phyloP scores from a whole-genome alignment of 306 rosid genomes.

The Ammopiptanthus mongolicus region DNA sequence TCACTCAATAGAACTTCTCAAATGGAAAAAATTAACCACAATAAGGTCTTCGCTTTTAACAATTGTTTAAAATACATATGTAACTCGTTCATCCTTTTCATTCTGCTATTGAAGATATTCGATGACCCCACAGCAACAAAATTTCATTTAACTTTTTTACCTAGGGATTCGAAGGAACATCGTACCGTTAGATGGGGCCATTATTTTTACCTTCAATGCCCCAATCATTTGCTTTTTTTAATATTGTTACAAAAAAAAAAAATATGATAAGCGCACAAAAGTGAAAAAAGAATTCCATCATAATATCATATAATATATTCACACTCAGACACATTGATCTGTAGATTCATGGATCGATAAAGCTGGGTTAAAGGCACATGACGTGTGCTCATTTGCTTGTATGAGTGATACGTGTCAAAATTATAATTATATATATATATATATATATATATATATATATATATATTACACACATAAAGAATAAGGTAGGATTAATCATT shows the following conservation, averaged over 20 bases:
- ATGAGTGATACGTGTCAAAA: too few relatives aligned
- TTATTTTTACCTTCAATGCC: constrained; percentile 24
- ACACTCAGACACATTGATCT: not conserved
- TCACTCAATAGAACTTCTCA: not conserved
- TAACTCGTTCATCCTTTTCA: constrained; percentile 12
- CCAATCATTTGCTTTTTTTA: constrained; percentile 18
- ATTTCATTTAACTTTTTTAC: constrained; percentile 20
- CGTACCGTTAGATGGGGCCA: constrained; percentile 27
- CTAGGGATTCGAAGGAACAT: constrained; percentile 25
- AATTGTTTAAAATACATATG: not conserved
- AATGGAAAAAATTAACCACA: not conserved
- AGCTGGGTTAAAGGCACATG: too few relatives aligned
- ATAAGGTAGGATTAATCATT: too few relatives aligned
- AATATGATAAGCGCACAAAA: not conserved
- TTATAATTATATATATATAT: too few relatives aligned
- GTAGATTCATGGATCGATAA: not conserved
- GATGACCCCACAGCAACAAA: constrained; percentile 25
- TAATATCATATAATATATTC: not conserved
- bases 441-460: too few relatives aligned
- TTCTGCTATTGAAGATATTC: constrained; percentile 17
- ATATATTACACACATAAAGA: too few relatives aligned
- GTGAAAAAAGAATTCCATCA: not conserved
- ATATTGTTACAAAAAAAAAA: not conserved
- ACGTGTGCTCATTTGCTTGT: not conserved
- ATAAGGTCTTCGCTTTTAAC: constrained; percentile 4